Evolutionary conservation across 108 stramenopile species (phyloP).

Genomic region (Cyclotella cryptica): DNA sequence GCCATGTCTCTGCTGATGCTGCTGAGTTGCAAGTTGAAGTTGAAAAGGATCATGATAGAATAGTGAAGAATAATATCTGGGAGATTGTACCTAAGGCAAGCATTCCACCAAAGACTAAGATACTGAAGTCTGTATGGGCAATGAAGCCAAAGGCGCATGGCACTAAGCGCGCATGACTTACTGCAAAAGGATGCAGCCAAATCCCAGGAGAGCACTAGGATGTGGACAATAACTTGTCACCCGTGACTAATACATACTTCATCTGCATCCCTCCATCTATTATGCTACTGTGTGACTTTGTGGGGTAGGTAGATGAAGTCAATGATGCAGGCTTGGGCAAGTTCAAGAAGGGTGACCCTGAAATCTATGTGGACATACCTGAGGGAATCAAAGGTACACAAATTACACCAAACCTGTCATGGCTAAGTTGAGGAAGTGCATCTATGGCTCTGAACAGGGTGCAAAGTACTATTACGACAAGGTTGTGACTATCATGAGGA

Average conservation of each 20-base stretch:
- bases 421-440: neutral
- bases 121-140: neutral
- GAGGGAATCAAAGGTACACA: neutral
- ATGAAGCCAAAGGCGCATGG: slow-evolving; percentile 22
- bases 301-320: neutral
- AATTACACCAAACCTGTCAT: neutral
- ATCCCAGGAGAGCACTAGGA: slow-evolving; percentile 1
- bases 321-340: neutral
- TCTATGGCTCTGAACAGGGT: slow-evolving; percentile 22
- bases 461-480: neutral
- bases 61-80: slow-evolving; percentile 1
- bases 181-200: slow-evolving; percentile 25
- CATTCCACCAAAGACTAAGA: slow-evolving; percentile 1
- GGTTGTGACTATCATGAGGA: neutral
- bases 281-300: neutral
- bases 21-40: slow-evolving; percentile 36
- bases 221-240: slow-evolving; percentile 12
- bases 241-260: slow-evolving; percentile 19
- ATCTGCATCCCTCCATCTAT: neutral
- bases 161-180: slow-evolving; percentile 21
- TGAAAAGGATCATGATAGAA: no score
- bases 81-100: neutral
- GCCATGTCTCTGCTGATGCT: slow-evolving; percentile 12
- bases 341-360: slow-evolving; percentile 5
- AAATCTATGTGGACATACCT: slow-evolving; percentile 8